Conservation (phyloP, 2,329 filamentous ascomycete species). For the Xylaria sp. region DNA sequence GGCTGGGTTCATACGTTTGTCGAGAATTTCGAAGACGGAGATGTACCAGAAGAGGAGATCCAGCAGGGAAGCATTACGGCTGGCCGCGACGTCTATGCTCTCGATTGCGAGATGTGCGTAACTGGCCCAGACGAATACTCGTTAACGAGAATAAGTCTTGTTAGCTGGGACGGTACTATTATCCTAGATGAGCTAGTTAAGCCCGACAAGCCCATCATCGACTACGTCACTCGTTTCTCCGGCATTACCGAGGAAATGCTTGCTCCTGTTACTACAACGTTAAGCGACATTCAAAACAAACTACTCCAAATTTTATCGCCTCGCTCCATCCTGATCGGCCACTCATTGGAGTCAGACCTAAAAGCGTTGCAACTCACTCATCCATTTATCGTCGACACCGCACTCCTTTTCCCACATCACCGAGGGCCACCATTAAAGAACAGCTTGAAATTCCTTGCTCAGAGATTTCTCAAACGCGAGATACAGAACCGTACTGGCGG, state of each 20-base stretch:
- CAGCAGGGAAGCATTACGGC: conserved; percentile 84
- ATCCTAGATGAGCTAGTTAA: conserved; percentile 93
- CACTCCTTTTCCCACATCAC: conserved; percentile 88
- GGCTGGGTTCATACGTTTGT: conserved; percentile 89
- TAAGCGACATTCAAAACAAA: conserved; percentile 82
- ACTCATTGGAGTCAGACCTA: conserved; percentile 85
- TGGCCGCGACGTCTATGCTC: conserved; percentile 79
- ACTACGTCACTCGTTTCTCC: conserved; percentile 92
- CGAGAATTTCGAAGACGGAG: conserved; percentile 71
- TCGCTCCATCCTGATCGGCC: conserved; percentile 78
- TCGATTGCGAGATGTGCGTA: conserved; percentile 98
- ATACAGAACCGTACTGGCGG: conserved; percentile 83
- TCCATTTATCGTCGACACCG: conserved; percentile 93
- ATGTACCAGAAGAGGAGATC: conserved; percentile 74
- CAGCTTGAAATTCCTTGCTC: conserved; percentile 86
- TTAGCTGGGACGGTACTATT: conserved; percentile 85
- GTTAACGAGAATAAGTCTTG: conserved; percentile 86
- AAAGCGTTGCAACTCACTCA: conserved; percentile 87
- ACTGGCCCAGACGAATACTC: conserved; percentile 82
- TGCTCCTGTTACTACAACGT: conserved; percentile 81
- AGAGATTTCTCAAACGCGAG: conserved; percentile 85
- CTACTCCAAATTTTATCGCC: conserved; percentile 78
- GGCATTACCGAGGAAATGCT: conserved; percentile 92
- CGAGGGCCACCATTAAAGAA: conserved; percentile 90
- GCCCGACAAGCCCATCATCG: conserved; percentile 84